Conservation (phyloP, 495 filamentous ascomycete genomes). For the Chaetomium tenue region DNA sequence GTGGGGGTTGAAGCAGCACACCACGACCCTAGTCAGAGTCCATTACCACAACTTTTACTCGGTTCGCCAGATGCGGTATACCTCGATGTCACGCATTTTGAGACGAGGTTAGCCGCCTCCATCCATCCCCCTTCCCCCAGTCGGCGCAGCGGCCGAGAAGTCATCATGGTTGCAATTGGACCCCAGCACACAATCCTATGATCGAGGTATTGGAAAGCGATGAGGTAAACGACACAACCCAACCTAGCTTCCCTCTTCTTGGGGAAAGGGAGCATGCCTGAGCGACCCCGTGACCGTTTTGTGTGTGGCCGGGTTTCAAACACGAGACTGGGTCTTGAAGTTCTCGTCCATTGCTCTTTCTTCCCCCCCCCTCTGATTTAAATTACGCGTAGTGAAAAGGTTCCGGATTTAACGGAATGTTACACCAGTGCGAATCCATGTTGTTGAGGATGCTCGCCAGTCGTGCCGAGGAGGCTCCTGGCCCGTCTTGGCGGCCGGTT, state of each 20-base stretch:
- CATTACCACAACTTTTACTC: neutral
- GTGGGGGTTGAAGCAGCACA: conserved; percentile 14
- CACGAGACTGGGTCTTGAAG: neutral
- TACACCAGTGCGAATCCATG: neutral
- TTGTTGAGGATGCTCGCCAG: too few species aligned
- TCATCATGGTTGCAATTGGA: too few species aligned
- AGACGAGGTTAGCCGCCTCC: neutral
- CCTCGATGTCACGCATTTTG: neutral
- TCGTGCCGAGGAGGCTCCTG: neutral
- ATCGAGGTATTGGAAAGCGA: too few species aligned
- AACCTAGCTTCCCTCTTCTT: neutral
- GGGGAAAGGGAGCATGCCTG: neutral
- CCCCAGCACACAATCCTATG: too few species aligned
- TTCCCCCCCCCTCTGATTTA: neutral
- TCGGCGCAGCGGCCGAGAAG: too few species aligned
- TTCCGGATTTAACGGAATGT: neutral
- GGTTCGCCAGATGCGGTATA: conserved; percentile 6
- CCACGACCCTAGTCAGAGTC: neutral
- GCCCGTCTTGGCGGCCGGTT: conserved; percentile 11
- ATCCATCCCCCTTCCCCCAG: neutral
- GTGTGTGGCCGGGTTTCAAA: neutral
- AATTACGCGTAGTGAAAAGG: neutral
- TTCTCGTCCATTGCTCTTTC: too few species aligned
- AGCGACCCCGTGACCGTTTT: conserved; percentile 5
- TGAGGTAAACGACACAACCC: neutral